Evolutionary conservation across 495 filamentous ascomycete species (phyloP), one percentile per base, ranked within the genome.

Genomic region (Penicillium pancosmium): DNA sequence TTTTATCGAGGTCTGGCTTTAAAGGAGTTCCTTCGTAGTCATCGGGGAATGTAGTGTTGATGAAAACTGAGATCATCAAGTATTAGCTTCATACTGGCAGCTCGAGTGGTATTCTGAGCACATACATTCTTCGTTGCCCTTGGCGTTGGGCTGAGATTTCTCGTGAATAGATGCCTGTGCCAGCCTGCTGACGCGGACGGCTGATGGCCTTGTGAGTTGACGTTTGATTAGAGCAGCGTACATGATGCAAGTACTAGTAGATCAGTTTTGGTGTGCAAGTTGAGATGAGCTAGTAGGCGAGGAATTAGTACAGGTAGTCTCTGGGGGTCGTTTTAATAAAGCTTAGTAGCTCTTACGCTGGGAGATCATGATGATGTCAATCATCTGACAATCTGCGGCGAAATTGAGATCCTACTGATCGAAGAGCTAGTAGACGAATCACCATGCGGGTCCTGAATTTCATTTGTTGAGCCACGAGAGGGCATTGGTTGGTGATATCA

Each of bases 31-130:
- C 40, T 44, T 65, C 63, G 16, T 43, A 62, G 12, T 66, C 63
- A 55, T 66, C 63, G 12, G 63, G 63, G 38, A 60, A 62, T 4
- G 63, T 55, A 15, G 63, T 60, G 23, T 31, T 51, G 7, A 65
- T n/a, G 50, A 38, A 65, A 40, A 59, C 63, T 65, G 27, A 23
- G 23, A 23, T 23, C 23, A 16, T 44, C 16, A 23, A 8, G 40
- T 15, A 8, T 16, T 40, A 6, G 40, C 5, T 3, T 16, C 41
- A 34, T 11, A 21, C 52, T n/a, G 21, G 38, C 36, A 13, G 8
- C 27, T 6, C 4, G 11, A 11, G 18, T 19, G 7, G 10, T 2
- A 46, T n/a, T n/a, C 5, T 19, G 35, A 5, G 44, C 55, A n/a
- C 55, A n/a, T 55, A 60, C 63, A 66, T 50, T 63, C 56, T 18